Evolutionary conservation across 2,329 filamentous ascomycete species (phyloP).

Genomic region (Alternaria ethzedia): DNA sequence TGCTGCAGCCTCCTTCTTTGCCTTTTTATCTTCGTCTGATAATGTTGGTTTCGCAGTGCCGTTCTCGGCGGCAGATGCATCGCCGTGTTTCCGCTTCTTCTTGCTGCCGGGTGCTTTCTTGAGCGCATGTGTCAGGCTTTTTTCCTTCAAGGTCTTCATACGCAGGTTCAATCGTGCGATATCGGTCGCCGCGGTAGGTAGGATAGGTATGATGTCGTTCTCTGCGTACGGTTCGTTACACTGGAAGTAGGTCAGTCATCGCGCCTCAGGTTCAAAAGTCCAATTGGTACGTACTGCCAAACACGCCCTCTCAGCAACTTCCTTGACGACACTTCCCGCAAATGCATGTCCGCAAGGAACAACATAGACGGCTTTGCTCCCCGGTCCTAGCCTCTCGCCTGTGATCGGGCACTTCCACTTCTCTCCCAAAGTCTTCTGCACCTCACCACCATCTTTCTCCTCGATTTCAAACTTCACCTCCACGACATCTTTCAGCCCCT

Average conservation of each 20-base stretch:
- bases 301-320: conserved; percentile 72
- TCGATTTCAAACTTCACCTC: conserved; percentile 78
- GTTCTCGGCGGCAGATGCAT: conserved; percentile 7
- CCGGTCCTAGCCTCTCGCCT: conserved; percentile 80
- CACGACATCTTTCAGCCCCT: conserved; percentile 82
- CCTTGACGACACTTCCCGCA: conserved; percentile 81
- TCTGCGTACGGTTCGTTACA: conserved; percentile 77
- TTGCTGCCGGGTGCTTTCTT: conserved; percentile 75
- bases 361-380: conserved; percentile 81
- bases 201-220: conserved; percentile 81
- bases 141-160: conserved; percentile 70
- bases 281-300: conserved; percentile 55
- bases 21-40: conserved; percentile 32
- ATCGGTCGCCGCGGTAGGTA: conserved; percentile 75
- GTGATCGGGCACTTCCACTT: conserved; percentile 86
- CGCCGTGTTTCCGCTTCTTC: conserved; percentile 75
- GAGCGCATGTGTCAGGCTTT: conserved; percentile 81
- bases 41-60: conserved; percentile 17
- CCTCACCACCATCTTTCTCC: conserved; percentile 45
- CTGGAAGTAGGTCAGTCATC: conserved; percentile 47
- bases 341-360: conserved; percentile 97
- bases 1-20: conserved; percentile 23
- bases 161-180: conserved; percentile 70
- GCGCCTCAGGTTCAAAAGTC: not conserved
- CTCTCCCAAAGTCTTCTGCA: conserved; percentile 56